Conservation (phyloP, 345 rosid species). For the Orychophragmus violaceus region DNA sequence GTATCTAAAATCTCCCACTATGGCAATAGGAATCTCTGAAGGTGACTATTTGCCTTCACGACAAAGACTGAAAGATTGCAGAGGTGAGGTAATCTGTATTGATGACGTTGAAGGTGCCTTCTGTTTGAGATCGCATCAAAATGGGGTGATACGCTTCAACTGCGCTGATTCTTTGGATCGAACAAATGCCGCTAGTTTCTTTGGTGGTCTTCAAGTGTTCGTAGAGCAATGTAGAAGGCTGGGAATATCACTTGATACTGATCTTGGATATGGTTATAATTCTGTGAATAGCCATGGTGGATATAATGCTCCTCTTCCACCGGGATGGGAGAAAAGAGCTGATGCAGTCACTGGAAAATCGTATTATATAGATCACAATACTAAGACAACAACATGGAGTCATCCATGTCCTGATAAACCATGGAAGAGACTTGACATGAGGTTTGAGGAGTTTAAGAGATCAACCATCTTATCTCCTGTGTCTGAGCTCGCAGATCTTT, state of each 20-base stretch:
- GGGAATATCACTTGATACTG: conserved; percentile 85
- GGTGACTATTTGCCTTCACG: conserved; percentile 85
- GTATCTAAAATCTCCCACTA: conserved; percentile 65
- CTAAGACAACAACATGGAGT: conserved; percentile 85
- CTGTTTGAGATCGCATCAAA: conserved; percentile 93
- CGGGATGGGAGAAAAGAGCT: conserved; percentile 93
- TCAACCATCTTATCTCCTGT: conserved; percentile 84
- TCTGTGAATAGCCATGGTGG: conserved; percentile 55
- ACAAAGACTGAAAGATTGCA: conserved; percentile 77
- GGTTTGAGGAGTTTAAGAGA: conserved; percentile 75
- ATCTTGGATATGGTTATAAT: conserved; percentile 54
- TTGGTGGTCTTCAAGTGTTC: conserved; percentile 91
- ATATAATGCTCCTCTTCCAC: conserved; percentile 86
- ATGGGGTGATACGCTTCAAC: conserved; percentile 92
- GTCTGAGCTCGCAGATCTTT: conserved; percentile 88
- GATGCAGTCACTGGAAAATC: conserved; percentile 91
- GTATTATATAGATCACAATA: conserved; percentile 88
- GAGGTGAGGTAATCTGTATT: conserved; percentile 75
- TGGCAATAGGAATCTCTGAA: conserved; percentile 71
- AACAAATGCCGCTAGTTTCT: conserved; percentile 97
- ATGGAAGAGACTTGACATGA: conserved; percentile 96
- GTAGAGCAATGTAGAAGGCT: conserved; percentile 89
- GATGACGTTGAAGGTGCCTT: conserved; percentile 80
- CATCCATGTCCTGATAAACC: conserved; percentile 98
- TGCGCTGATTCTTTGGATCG: conserved; percentile 98